Percentiles rank a stretch among this genome's conserved stretches.
Conservation (phyloP, 2,329 filamentous ascomycete genomes). For the Metarhizium anisopliae region DNA sequence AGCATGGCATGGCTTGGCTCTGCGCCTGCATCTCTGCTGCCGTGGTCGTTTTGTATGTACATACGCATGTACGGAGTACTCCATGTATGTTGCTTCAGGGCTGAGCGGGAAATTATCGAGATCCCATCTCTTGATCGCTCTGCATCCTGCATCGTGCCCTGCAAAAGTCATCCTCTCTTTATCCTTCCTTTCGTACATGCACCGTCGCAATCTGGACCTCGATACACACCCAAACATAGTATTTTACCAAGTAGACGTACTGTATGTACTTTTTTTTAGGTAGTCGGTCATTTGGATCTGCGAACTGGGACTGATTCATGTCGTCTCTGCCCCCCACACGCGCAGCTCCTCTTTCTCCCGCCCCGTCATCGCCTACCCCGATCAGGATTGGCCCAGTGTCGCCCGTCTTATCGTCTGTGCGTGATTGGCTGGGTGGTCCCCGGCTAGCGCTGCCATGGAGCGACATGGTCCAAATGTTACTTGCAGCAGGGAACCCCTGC, state of each 20-base stretch:
- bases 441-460: too few relatives aligned
- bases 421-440: conserved; percentile 1
- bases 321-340: not conserved
- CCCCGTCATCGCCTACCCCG: not conserved
- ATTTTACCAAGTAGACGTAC: too few relatives aligned
- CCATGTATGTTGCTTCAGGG: not conserved
- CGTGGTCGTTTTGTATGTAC: not conserved
- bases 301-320: too few relatives aligned
- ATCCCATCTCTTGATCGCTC: not conserved
- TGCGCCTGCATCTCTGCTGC: not conserved
- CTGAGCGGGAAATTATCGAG: not conserved
- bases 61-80: not conserved
- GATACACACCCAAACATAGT: too few relatives aligned
- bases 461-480: too few relatives aligned
- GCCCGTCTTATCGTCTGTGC: conserved; percentile 2
- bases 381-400: not conserved
- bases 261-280: too few relatives aligned
- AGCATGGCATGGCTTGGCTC: not conserved
- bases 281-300: too few relatives aligned
- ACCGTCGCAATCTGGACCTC: too few relatives aligned
- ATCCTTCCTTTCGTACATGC: too few relatives aligned
- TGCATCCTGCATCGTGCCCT: too few relatives aligned
- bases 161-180: too few relatives aligned
- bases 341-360: not conserved
- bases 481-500: not conserved